Percentiles rank a stretch among this genome's conserved stretches.
Evolutionary conservation across 108 stramenopile genomes (phyloP).

Genomic region (Skeletonema potamos): DNA sequence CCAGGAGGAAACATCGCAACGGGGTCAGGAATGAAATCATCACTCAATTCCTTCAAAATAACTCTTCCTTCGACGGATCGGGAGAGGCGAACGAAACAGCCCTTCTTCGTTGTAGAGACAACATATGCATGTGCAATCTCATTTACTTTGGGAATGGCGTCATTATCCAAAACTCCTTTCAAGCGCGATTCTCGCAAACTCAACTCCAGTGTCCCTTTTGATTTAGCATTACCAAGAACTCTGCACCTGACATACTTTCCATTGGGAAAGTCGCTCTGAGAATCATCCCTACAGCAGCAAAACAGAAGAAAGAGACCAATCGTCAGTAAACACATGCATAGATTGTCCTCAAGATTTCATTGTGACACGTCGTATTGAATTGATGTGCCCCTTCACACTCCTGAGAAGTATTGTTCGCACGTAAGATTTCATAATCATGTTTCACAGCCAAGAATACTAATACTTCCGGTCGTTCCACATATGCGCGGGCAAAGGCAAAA

Average conservation of each 20-base stretch:
- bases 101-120: conserved; percentile 80
- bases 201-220: conserved; percentile 59
- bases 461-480: conserved; percentile 54
- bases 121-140: conserved; percentile 88
- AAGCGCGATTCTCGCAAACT: conserved; percentile 71
- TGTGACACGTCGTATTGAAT: conserved; percentile 52
- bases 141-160: conserved; percentile 61
- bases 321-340: conserved; percentile 13
- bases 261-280: conserved; percentile 45
- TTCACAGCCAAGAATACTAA: conserved; percentile 54
- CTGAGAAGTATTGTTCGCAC: conserved; percentile 56
- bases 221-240: conserved; percentile 51
- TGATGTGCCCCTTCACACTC: conserved; percentile 83
- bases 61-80: conserved; percentile 79
- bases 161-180: conserved; percentile 76
- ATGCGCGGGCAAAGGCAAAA: conserved; percentile 31
- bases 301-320: conserved; percentile 6
- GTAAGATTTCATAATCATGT: conserved; percentile 15
- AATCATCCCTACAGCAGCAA: conserved; percentile 11
- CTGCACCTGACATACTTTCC: conserved; percentile 70
- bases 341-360: conserved; percentile 85
- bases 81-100: conserved; percentile 91
- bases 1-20: conserved; percentile 80
- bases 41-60: conserved; percentile 88
- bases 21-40: conserved; percentile 85